Evolutionary conservation across 441 rosid species (phyloP), one percentile per base, ranked within the genome.

Genomic region (Erysimum cheiri): DNA sequence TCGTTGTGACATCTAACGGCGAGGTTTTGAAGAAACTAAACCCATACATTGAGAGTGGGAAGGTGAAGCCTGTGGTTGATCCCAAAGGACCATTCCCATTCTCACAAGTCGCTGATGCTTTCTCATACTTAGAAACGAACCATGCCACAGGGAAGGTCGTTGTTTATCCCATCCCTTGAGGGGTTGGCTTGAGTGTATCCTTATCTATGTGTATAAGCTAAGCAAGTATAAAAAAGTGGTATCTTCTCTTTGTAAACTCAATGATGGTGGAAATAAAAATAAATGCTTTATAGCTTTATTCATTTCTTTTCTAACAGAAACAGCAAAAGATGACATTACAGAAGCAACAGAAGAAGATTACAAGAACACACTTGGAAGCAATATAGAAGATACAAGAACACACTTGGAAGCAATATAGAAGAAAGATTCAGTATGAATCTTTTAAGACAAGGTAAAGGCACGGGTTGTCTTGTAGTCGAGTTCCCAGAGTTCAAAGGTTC

Each of bases 51-150:
- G 96, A 93, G 73, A 88, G 88, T 59, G 95, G 95, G 60, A 85
- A 89, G 74, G 85, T 91, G 76, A 89, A 91, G 83, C 87, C 98
- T 4, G 70, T 93, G 59, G 78, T 89, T 26, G 97, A 93, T 71
- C 93, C 95, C 3, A 91, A 83, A 75, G 93, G 96, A 9, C 91
- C 89, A 0, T 93, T 89, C 75, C 85, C 88, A 6, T 93, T 90
- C 64, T 68, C 88, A 4, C 79, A 70, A 24, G 92, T 85, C 4
- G 79, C 69, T 1, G 92, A 87, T 54, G 98, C 96, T 58, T 91
- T 93, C 71, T 78, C 95, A 3, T 90, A 88, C 77, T 39, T 92
- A 12, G 96, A 92, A 85, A 85, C 98, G 14, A 87, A 87, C 78
- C 84, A 79, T 50, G 93, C 95, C 4, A 80, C 77, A 0, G 97